Percentiles rank a stretch among this genome's conserved stretches.
These are phyloP conservation scores for Aspergillus niger DNA, from an alignment of 2,329 filamentous ascomycete genomes.

Conservation along the genomic window DNA sequence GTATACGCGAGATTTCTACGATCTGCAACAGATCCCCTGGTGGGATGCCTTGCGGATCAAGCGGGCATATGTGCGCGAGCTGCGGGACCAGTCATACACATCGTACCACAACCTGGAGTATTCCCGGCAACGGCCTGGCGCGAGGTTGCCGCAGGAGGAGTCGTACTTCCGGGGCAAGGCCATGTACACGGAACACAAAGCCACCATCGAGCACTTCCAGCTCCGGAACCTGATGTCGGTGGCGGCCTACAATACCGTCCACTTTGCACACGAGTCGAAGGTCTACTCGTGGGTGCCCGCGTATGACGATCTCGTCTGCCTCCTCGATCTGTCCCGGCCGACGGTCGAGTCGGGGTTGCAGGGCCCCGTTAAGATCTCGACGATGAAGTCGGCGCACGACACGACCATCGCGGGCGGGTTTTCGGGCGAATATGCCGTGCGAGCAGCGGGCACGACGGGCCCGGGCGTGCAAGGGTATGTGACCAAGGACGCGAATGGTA, in stretches of 20 bases:
- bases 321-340: conserved; percentile 53
- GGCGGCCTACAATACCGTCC: conserved; percentile 57
- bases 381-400: conserved; percentile 53
- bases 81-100: conserved; percentile 46
- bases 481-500: conserved; percentile 51
- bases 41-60: conserved; percentile 38
- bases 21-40: conserved; percentile 49
- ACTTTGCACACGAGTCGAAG: conserved; percentile 53
- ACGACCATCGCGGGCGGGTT: conserved; percentile 60
- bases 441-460: conserved; percentile 37
- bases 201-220: conserved; percentile 60
- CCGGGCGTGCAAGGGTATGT: conserved; percentile 49
- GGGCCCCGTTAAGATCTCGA: conserved; percentile 52
- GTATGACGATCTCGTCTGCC: conserved; percentile 42
- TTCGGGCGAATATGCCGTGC: conserved; percentile 58
- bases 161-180: conserved; percentile 52
- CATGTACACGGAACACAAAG: conserved; percentile 53
- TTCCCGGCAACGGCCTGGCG: conserved; percentile 26
- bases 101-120: conserved; percentile 44
- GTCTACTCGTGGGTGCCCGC: conserved; percentile 54
- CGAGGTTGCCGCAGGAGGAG: conserved; percentile 43
- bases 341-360: conserved; percentile 39
- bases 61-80: conserved; percentile 38
- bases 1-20: conserved; percentile 33
- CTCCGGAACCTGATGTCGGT: conserved; percentile 60